Percentiles rank a stretch among this genome's conserved stretches.
Evolutionary conservation across 2,329 filamentous ascomycete genomes (phyloP).

Genomic region (Emydomyces testavorans): DNA sequence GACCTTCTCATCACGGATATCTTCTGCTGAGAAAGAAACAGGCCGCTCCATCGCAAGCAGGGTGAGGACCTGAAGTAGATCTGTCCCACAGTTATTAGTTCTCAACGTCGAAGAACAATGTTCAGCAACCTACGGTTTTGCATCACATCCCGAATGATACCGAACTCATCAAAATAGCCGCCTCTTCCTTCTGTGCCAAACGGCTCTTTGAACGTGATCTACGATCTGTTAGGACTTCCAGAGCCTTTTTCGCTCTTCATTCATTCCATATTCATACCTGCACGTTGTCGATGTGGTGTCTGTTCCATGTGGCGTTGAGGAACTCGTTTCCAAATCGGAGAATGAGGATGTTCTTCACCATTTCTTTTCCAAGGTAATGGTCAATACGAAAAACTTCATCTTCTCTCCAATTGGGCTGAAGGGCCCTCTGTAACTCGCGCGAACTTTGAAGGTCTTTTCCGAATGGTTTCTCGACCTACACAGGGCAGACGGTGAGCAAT

Average conservation of each 20-base stretch:
- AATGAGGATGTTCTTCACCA: conserved; percentile 99
- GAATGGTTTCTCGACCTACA: conserved; percentile 94
- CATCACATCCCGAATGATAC: conserved; percentile 99
- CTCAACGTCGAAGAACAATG: not conserved
- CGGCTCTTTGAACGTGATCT: conserved; percentile 97
- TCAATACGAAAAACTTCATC: conserved; percentile 99
- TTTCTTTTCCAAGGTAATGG: conserved; percentile 98
- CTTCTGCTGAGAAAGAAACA: conserved; percentile 94
- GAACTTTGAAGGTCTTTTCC: conserved; percentile 94
- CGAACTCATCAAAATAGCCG: conserved; percentile 98
- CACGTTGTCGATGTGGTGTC: conserved; percentile 97
- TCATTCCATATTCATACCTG: conserved; percentile 43
- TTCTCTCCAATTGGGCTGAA: conserved; percentile 96
- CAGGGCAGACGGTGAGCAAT: not conserved
- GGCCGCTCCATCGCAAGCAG: conserved; percentile 96
- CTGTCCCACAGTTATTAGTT: conserved; percentile 25
- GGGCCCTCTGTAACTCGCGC: conserved; percentile 82
- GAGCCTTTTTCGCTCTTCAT: not conserved
- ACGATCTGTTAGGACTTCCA: conserved; percentile 12
- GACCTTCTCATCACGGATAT: conserved; percentile 96
- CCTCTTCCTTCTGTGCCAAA: conserved; percentile 97
- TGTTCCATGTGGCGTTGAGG: conserved; percentile 96
- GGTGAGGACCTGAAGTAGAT: conserved; percentile 90
- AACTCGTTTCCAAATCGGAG: conserved; percentile 98
- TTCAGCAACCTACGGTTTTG: conserved; percentile 61